Evolutionary conservation across 306 rosid species (phyloP).

Genomic region (Acacia confusa): DNA sequence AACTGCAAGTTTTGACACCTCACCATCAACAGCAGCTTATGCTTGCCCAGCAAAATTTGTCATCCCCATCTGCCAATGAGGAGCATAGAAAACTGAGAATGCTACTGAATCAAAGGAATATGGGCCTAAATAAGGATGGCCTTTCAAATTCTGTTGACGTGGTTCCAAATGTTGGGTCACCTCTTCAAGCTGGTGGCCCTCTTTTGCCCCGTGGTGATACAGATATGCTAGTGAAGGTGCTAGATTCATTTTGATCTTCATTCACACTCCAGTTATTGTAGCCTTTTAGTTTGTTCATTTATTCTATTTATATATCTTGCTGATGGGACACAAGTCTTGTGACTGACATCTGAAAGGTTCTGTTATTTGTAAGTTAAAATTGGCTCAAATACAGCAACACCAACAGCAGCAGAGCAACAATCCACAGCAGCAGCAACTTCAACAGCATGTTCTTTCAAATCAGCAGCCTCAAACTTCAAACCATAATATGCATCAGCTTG

Average conservation of each 20-base stretch:
- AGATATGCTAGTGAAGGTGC: constrained; percentile 82
- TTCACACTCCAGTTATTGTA: constrained; percentile 23
- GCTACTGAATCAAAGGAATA: constrained; percentile 64
- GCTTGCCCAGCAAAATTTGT: constrained; percentile 88
- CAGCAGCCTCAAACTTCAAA: constrained; percentile 83
- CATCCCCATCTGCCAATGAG: constrained; percentile 82
- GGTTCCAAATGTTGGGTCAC: constrained; percentile 76
- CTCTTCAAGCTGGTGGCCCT: constrained; percentile 83
- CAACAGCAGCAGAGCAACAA: constrained; percentile 64
- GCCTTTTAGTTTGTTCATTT: constrained; percentile 16
- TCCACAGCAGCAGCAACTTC: constrained; percentile 80
- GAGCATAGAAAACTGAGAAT: constrained; percentile 80
- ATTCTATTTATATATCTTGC: constrained; percentile 5
- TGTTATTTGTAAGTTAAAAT: constrained; percentile 64
- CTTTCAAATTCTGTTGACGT: constrained; percentile 83
- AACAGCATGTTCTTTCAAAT: constrained; percentile 81
- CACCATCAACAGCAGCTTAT: constrained; percentile 92
- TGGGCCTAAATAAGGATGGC: constrained; percentile 68
- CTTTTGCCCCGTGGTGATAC: constrained; percentile 74
- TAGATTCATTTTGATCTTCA: constrained; percentile 18
- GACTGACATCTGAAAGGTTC: constrained; percentile 27
- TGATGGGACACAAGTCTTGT: neutral
- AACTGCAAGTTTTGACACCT: constrained; percentile 83
- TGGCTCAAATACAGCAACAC: constrained; percentile 72
- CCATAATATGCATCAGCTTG: constrained; percentile 83